Base-by-base conservation (phyloP, 1,284 basidiomycete genomes). In the Ustilago vetiveriae region DNA sequence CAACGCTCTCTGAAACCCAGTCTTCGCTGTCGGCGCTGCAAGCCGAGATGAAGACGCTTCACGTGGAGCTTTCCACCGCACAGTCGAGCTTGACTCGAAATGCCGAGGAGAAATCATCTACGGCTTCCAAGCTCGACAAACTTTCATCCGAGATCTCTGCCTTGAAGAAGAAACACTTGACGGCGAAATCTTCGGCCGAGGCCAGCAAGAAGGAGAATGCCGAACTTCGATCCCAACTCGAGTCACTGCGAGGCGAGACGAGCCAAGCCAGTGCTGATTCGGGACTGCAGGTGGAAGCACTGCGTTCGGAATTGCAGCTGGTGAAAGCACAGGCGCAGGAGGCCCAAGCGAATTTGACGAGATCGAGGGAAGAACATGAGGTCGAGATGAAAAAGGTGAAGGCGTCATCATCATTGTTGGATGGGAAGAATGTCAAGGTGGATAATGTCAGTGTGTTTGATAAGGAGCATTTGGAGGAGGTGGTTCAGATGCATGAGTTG, bases 141-240 rank as follows among this genome's bases (percentile, higher is more conserved):
- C 66, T 69, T 9, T 26, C 56, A 1, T 19, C 54, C 23, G 68
- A 71, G 26, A 32, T 73, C 17, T 37, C 35, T 4, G 22, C 27
- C 22, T 41, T 63, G 17, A 73, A 70, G 53, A 68, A 69, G 29
- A 73, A 68, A 66, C 65, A 68, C 45, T 47, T 68, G 16, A 70
- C 62, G 5, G 68, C 68, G 38, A 71, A 66, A 35, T 62, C 62
- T 11, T 66, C 54, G 1, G 41, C 53, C 1, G 68, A 71, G 43
- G 68, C 57, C 2, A 58, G 54, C 7, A 71, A 64, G 45, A 67
- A 67, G 41, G 69, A 72, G 38, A 67, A 67, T 26, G 55, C 40
- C 6, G 69, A 67, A n/a, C 41, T 74, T 4, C 45, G 42, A 3
- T 6, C 43, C 10, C 44, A 49, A 48, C 36, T 58, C 6, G 43